Evolutionary conservation across 1,284 basidiomycete genomes (phyloP).

Genomic region (Coniferiporia weirii): DNA sequence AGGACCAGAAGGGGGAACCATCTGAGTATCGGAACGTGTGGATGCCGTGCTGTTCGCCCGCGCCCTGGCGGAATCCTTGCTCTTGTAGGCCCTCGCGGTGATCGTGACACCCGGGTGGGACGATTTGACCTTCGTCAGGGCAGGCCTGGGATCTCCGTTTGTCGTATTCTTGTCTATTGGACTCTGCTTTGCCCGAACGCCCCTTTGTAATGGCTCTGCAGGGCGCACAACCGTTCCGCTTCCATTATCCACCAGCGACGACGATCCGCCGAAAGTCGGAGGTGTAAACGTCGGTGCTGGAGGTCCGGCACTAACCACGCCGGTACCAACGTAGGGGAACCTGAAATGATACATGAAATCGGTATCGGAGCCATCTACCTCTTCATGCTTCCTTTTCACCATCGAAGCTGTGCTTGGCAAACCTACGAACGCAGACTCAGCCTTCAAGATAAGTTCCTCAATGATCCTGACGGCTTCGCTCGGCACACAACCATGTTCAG

Average conservation of each 20-base stretch:
- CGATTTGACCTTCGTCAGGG: conserved; percentile 6
- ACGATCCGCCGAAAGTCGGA: not conserved
- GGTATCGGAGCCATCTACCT: conserved; percentile 33
- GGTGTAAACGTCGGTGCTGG: not conserved
- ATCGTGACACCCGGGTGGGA: conserved; percentile 1
- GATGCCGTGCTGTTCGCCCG: conserved; percentile 10
- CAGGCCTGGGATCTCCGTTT: conserved; percentile 1
- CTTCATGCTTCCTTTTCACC: conserved; percentile 51
- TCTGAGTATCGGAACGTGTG: conserved; percentile 1
- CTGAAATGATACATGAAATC: conserved; percentile 34
- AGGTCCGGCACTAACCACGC: conserved; percentile 26
- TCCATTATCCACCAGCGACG: not conserved
- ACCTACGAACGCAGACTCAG: conserved; percentile 31
- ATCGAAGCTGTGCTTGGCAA: conserved; percentile 23
- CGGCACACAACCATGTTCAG: conserved; percentile 17
- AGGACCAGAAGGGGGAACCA: not conserved
- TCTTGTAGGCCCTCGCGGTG: not conserved
- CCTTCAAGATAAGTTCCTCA: conserved; percentile 44
- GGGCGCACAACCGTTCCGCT: not conserved
- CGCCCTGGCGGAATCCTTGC: conserved; percentile 3
- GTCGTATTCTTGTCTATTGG: not conserved
- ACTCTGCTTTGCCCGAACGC: not conserved
- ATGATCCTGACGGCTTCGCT: conserved; percentile 42
- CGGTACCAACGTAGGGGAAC: conserved; percentile 42
- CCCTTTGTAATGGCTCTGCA: not conserved